Conservation (phyloP, 176 grass and related monocot genomes). For the Puccinellia tenuiflora region DNA sequence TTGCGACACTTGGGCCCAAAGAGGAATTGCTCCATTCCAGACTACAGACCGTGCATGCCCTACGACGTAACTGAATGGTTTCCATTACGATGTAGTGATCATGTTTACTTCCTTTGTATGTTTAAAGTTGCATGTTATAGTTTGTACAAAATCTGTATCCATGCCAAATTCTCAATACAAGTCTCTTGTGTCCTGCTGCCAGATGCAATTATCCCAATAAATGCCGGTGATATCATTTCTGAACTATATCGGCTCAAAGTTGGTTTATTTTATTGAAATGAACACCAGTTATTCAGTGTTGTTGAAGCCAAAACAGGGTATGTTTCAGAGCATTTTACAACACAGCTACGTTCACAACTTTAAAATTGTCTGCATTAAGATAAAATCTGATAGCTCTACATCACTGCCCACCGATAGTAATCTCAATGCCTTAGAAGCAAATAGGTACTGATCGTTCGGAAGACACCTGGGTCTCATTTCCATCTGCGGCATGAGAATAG, state of each 20-base stretch:
- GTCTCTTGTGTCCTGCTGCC: not conserved
- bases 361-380: not conserved
- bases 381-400: not conserved
- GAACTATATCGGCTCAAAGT: not conserved
- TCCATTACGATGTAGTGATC: not conserved
- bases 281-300: not conserved
- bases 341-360: not conserved
- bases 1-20: not conserved
- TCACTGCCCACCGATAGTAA: not conserved
- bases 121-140: not conserved
- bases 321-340: not conserved
- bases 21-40: not conserved
- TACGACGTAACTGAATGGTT: not conserved
- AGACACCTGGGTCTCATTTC: constrained; percentile 44
- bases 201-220: not conserved
- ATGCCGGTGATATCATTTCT: not conserved
- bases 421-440: not conserved
- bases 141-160: not conserved
- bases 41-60: not conserved
- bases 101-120: not conserved
- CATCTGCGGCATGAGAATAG: constrained; percentile 40
- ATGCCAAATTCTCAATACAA: not conserved
- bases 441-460: constrained; percentile 23
- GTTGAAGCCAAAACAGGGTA: not conserved
- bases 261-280: constrained; percentile 1